Evolutionary conservation across 805 yeast genomes (phyloP).

Genomic region (Candida nonsorbophila): DNA sequence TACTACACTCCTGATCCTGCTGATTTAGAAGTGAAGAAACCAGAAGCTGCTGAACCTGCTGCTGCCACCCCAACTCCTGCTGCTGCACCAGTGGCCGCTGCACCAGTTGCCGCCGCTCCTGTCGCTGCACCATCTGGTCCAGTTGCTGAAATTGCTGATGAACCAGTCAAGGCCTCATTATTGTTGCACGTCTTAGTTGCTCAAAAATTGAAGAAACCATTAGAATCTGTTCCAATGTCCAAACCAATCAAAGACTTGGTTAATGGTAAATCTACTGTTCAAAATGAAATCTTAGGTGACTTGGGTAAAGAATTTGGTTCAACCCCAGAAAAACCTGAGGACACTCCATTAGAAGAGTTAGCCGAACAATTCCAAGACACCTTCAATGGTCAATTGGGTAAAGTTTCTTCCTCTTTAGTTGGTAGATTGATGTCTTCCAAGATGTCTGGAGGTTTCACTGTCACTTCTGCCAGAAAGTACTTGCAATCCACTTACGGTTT

Average conservation of each 20-base stretch:
- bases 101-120: conserved; percentile 52
- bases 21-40: conserved; percentile 27
- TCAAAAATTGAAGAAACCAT: conserved; percentile 87
- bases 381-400: conserved; percentile 85
- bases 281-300: conserved; percentile 97
- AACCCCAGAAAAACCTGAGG: conserved; percentile 99
- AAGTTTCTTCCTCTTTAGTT: conserved; percentile 82
- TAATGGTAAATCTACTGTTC: conserved; percentile 98
- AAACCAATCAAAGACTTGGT: conserved; percentile 96
- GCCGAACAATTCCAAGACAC: conserved; percentile 94
- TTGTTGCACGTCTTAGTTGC: conserved; percentile 88
- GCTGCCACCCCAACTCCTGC: conserved; percentile 50
- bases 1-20: conserved; percentile 87
- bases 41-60: conserved; percentile 46
- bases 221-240: conserved; percentile 79
- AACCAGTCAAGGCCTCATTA: conserved; percentile 79
- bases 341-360: conserved; percentile 90
- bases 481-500: conserved; percentile 90
- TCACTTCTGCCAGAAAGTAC: conserved; percentile 87
- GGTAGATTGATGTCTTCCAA: conserved; percentile 92
- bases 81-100: conserved; percentile 54
- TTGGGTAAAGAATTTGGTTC: conserved; percentile 97
- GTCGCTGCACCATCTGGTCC: conserved; percentile 75
- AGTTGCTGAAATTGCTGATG: conserved; percentile 81
- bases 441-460: conserved; percentile 99